These are phyloP conservation scores for Pseudonitzschia multiseries DNA, from an alignment of 108 stramenopile species.

Conservation along the genomic window DNA sequence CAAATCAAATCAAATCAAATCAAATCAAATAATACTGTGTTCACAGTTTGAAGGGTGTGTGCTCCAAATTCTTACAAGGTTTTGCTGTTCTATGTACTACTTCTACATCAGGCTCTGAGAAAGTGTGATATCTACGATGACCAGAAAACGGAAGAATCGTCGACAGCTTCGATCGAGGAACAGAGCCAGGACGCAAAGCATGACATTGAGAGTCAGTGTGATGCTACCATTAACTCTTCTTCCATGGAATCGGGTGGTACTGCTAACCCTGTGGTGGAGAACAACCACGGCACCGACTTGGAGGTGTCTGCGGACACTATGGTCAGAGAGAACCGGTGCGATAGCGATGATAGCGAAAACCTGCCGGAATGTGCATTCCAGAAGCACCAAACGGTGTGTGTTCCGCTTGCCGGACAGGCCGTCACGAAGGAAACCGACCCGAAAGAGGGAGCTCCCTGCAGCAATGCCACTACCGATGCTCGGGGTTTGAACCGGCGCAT, in stretches of 20 bases:
- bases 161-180: background rate
- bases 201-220: constrained; percentile 6
- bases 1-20: no score
- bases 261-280: background rate
- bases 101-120: background rate
- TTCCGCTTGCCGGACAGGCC: constrained; percentile 25
- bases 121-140: background rate
- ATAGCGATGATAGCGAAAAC: constrained; percentile 19
- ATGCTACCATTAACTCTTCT: background rate
- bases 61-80: background rate
- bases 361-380: constrained; percentile 9
- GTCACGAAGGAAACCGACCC: background rate
- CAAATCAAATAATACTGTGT: no score
- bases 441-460: background rate
- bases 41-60: background rate
- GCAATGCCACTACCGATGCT: background rate
- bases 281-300: background rate
- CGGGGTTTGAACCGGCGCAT: constrained; percentile 8
- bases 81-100: background rate
- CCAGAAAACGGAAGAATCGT: background rate
- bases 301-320: constrained; percentile 7
- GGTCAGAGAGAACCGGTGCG: constrained; percentile 1
- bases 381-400: constrained; percentile 14
- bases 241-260: background rate
- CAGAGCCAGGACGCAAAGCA: background rate